Base-by-base conservation (phyloP, 2,329 filamentous ascomycete genomes). In the Apiospora arundinis region DNA sequence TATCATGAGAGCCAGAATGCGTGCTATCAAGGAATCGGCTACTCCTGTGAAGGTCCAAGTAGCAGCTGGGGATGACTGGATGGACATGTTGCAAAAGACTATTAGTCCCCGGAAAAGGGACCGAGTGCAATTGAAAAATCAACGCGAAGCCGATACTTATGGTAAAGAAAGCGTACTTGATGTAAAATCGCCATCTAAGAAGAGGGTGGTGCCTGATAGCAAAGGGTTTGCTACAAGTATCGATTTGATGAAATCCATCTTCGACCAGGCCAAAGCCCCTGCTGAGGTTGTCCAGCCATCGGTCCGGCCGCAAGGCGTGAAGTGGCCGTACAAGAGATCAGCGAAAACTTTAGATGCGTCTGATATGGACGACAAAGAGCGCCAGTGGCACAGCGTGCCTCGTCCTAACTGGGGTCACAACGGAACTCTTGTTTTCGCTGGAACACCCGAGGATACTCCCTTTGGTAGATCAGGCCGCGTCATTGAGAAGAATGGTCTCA, bases 201-300 rank as follows among this genome's bases (percentile, higher is more conserved):
- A 79, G 52, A 80, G 80, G 49, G 74, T 79, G 37, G 78, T 82
- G 23, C 73, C 81, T 49, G 87, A 89, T 76, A 86, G 88, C 70
- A 89, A 90, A 74, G 92, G 92, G 0, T 95, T 97, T 81, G 89
- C 91, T 25, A 97, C 93, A 25, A 95, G 93, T 78, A 97, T 98
- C 83, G 96, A 98, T 84, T 85, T 98, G 80, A 98, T 97, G 94
- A 95, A 97, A 80, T 97, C 94, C 67, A 85, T 98, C 70, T 98
- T 97, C 82, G 92, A 93, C 80, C 90, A 92, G 82, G 87, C 91
- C 74, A 90, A 89, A 84, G 87, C 86, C 69, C 87, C 87, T 74
- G 82, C 84, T 69, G 85, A 88, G 77, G 88, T 86, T 76, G 80
- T 86, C 70, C 87, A 88, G 77, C 85, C 84, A 74, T 82, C 85